Evolutionary conservation across 495 filamentous ascomycete genomes (phyloP).

Genomic region (Penicillium coprophilum): DNA sequence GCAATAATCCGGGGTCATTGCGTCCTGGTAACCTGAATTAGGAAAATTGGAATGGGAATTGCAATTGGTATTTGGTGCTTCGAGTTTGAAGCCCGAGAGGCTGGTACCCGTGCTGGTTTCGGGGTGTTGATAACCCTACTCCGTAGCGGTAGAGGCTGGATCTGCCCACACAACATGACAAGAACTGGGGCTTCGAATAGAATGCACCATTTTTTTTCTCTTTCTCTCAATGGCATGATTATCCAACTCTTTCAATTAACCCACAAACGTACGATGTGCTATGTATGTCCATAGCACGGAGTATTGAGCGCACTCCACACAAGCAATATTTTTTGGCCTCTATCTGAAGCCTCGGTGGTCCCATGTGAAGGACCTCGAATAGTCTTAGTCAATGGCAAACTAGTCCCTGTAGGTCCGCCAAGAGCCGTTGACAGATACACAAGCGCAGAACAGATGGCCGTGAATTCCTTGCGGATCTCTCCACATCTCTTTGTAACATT

Average conservation of each 20-base stretch:
- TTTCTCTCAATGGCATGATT: slow-evolving; percentile 3
- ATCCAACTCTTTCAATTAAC: neutral
- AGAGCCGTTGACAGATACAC: slow-evolving; percentile 13
- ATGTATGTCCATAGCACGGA: neutral
- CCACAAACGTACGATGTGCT: neutral
- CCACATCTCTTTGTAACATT: slow-evolving; percentile 15
- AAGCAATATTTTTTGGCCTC: neutral
- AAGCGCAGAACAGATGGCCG: slow-evolving; percentile 7
- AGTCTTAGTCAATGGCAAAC: neutral
- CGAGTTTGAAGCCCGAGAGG: neutral
- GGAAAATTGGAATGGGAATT: neutral
- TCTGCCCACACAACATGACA: slow-evolving; percentile 1
- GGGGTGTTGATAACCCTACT: neutral
- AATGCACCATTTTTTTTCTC: neutral
- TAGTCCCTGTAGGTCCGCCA: slow-evolving; percentile 8
- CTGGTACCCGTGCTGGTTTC: neutral
- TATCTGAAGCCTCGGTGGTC: slow-evolving; percentile 15
- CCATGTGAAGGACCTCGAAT: slow-evolving; percentile 13
- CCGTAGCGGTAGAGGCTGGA: neutral
- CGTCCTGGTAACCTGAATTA: neutral
- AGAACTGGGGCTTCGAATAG: neutral
- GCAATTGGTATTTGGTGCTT: too few species aligned
- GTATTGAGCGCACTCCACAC: neutral
- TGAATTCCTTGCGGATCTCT: slow-evolving; percentile 12
- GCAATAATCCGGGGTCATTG: slow-evolving; percentile 7